Base-by-base conservation (phyloP, 768 basidiomycete genomes). In the Pholiota conissans region DNA sequence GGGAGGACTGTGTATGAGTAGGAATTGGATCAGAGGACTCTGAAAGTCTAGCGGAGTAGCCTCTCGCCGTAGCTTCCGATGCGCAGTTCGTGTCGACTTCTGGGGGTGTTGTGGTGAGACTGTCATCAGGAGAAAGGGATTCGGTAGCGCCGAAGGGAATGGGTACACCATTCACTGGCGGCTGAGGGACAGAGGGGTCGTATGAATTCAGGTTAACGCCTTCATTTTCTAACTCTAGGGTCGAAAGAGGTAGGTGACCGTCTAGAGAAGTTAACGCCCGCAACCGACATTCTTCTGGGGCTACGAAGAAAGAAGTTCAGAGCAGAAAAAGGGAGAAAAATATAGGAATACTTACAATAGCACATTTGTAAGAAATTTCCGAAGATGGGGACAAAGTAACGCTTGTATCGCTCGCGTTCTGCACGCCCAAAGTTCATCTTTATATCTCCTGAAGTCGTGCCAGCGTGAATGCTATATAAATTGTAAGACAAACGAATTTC, bases 391-490 rank as follows among this genome's bases (percentile, higher is more conserved):
- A 58, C n/a, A 14, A 66, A 2, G 1, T 29, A 18, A 2, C 55
- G 20, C 27, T 45, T 35, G 48, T 55, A 57, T 1, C 22, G 5
- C 5, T 20, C 20, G 11, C 49, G 39, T 42, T 66, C 61, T 0
- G 57, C 34, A 11, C 30, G 45, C 1, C 63, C 61, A 26, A 66
- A 66, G n/a, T 56, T 47, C 46, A 47, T 20, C 22, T 47, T 47
- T 5, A 47, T 11, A 27, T 29, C 16, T 9, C 46, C 24, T 60
- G 26, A 22, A 3, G 59, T 64, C 0, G 37, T 56, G 5, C 65
- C 63, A 1, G 61, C 61, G 28, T 66, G 65, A 29, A 62, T 49
- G 29, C 65, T 66, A 47, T 39, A 39, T 5, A 18, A 39, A 39
- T 3, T 39, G 5, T 6, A 11, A 32, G 13, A 6, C 11, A 32